Percentiles rank a stretch among this genome's conserved stretches.
phyloP scores from a whole-genome alignment of 78 protist species.

The Dictyostelium capitatum region DNA sequence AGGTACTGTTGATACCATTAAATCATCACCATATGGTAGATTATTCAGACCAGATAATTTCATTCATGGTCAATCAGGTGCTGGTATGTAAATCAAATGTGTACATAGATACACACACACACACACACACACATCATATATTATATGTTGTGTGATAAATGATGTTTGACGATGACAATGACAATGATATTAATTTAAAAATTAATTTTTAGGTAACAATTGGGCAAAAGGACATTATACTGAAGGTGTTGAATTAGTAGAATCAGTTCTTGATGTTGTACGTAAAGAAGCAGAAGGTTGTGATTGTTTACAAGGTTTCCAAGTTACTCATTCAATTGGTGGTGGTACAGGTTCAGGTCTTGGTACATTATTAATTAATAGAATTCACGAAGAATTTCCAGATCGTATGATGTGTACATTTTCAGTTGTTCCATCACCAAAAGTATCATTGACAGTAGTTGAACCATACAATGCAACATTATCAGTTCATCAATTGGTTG shows the following conservation, averaged over 20 bases:
- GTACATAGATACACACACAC: too few species aligned
- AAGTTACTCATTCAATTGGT: conserved; percentile 99
- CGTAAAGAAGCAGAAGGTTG: conserved; percentile 98
- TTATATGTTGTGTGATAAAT: background rate
- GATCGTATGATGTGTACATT: conserved; percentile 98
- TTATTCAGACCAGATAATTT: conserved; percentile 98
- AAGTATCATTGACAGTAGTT: conserved; percentile 98
- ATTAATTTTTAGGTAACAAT: conserved; percentile 89
- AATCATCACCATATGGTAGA: conserved; percentile 95
- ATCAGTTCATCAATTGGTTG: conserved; percentile 98
- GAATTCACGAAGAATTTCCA: conserved; percentile 98
- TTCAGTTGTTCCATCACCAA: conserved; percentile 99
- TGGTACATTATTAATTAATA: conserved; percentile 94
- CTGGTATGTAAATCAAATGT: too few species aligned
- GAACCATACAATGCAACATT: conserved; percentile 99
- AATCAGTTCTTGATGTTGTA: conserved; percentile 97
- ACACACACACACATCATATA: too few species aligned
- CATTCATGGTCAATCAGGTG: conserved; percentile 95
- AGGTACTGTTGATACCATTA: conserved; percentile 97
- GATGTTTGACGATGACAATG: too few species aligned
- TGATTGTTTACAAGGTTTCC: conserved; percentile 99
- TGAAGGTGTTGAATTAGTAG: conserved; percentile 96
- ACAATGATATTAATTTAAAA: background rate
- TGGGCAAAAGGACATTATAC: conserved; percentile 99
- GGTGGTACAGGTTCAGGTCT: conserved; percentile 99